phyloP scores from a whole-genome alignment of 495 filamentous ascomycete species.

The Cercophora samala region DNA sequence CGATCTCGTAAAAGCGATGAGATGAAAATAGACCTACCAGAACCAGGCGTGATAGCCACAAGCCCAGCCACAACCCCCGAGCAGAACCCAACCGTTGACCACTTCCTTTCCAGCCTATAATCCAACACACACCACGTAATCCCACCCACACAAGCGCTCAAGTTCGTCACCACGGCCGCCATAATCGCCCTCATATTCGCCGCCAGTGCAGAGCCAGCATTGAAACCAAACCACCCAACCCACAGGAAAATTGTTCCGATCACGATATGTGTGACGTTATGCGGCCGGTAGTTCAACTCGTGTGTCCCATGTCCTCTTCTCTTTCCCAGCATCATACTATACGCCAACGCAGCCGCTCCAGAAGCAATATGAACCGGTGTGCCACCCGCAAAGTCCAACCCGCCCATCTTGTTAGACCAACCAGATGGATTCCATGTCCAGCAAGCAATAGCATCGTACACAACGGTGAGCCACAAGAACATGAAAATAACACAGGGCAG shows the following conservation, averaged over 20 bases:
- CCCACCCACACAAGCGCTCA: slow-evolving; percentile 78
- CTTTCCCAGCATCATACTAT: slow-evolving; percentile 87
- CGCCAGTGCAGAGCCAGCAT: slow-evolving; percentile 80
- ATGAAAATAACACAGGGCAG: slow-evolving; percentile 94
- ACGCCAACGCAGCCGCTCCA: slow-evolving; percentile 78
- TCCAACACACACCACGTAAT: slow-evolving; percentile 94
- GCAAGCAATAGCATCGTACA: slow-evolving; percentile 92
- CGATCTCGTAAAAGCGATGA: neutral
- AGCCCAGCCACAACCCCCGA: slow-evolving; percentile 89
- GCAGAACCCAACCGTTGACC: slow-evolving; percentile 96
- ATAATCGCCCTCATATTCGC: slow-evolving; percentile 84
- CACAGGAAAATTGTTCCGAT: slow-evolving; percentile 96
- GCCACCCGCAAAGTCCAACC: slow-evolving; percentile 90
- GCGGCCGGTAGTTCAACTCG: slow-evolving; percentile 90
- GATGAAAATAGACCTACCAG: slow-evolving; percentile 40
- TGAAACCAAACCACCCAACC: slow-evolving; percentile 99
- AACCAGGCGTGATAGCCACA: slow-evolving; percentile 90
- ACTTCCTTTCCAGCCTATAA: slow-evolving; percentile 89
- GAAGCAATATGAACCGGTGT: slow-evolving; percentile 93
- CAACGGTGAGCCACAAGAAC: slow-evolving; percentile 92
- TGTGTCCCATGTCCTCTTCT: slow-evolving; percentile 81
- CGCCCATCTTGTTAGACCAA: slow-evolving; percentile 78
- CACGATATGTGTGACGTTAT: slow-evolving; percentile 94
- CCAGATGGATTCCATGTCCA: slow-evolving; percentile 93
- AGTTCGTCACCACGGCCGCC: slow-evolving; percentile 65